Conservation (phyloP, 2,329 filamentous ascomycete genomes). For the Curvularia lunata region DNA sequence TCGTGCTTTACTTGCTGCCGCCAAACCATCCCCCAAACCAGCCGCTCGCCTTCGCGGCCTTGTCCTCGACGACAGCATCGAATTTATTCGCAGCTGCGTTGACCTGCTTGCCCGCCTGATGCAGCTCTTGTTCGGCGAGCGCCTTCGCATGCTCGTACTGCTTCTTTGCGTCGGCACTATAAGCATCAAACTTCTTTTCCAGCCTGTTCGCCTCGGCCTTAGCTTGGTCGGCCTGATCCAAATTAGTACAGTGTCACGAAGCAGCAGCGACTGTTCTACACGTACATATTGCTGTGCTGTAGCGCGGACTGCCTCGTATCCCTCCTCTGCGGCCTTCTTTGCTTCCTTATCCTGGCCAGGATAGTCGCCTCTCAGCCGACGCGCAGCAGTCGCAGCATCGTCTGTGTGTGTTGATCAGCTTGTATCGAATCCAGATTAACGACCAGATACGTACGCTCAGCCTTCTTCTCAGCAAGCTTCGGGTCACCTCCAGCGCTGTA, state of each 20-base stretch:
- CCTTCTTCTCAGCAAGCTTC: slow-evolving; percentile 82
- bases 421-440: neutral
- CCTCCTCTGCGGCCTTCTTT: slow-evolving; percentile 67
- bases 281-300: slow-evolving; percentile 52
- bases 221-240: slow-evolving; percentile 46
- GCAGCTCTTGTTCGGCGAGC: slow-evolving; percentile 58
- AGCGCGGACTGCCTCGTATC: slow-evolving; percentile 51
- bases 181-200: slow-evolving; percentile 64
- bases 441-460: slow-evolving; percentile 70
- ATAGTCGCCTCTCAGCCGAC: slow-evolving; percentile 69
- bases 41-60: slow-evolving; percentile 81
- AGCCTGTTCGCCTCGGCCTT: slow-evolving; percentile 64
- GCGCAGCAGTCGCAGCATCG: slow-evolving; percentile 73
- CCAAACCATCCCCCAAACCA: slow-evolving; percentile 88
- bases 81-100: slow-evolving; percentile 72
- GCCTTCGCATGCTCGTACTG: slow-evolving; percentile 65
- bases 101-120: slow-evolving; percentile 56
- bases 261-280: neutral
- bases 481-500: slow-evolving; percentile 84
- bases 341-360: slow-evolving; percentile 67
- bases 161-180: slow-evolving; percentile 63
- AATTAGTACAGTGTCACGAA: slow-evolving; percentile 22
- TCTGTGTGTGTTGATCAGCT: slow-evolving; percentile 60
- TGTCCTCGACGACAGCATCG: slow-evolving; percentile 80
- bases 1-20: slow-evolving; percentile 58